Evolutionary conservation across 805 yeast species (phyloP).

Genomic region (Wickerhamomyces bovis): DNA sequence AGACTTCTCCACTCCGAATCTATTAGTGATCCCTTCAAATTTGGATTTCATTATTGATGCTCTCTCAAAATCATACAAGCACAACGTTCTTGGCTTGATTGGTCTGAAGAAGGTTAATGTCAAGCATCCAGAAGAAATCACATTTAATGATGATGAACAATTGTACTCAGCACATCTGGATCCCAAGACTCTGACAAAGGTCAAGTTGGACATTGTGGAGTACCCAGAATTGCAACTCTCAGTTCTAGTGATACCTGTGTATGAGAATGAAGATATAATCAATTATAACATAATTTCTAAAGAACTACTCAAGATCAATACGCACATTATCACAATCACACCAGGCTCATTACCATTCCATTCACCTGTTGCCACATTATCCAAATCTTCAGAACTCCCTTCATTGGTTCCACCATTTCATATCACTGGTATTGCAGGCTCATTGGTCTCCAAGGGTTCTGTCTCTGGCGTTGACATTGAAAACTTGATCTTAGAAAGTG

Average conservation of each 20-base stretch:
- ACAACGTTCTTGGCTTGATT: neutral
- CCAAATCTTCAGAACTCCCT: slow-evolving; percentile 6
- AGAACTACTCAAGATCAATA: slow-evolving; percentile 12
- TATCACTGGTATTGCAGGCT: slow-evolving; percentile 53
- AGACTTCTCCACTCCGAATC: neutral
- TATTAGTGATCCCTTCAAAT: neutral
- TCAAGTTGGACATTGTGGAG: slow-evolving; percentile 13
- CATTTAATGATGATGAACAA: slow-evolving; percentile 33
- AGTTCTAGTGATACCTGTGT: slow-evolving; percentile 7
- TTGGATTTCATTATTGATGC: neutral
- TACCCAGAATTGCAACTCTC: slow-evolving; percentile 12
- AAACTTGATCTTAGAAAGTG: slow-evolving; percentile 39
- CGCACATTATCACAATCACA: slow-evolving; percentile 15
- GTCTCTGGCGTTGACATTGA: slow-evolving; percentile 10
- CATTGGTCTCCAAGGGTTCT: slow-evolving; percentile 27
- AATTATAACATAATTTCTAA: slow-evolving; percentile 26
- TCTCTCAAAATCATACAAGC: neutral
- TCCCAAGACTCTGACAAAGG: neutral
- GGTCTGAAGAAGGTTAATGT: neutral
- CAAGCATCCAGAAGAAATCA: slow-evolving; percentile 6
- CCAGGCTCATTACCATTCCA: slow-evolving; percentile 31
- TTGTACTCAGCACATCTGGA: slow-evolving; percentile 30
- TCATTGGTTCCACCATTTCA: slow-evolving; percentile 53
- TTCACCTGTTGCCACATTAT: slow-evolving; percentile 16
- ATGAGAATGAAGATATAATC: slow-evolving; percentile 28